Evolutionary conservation across 2,329 filamentous ascomycete species (phyloP).

Genomic region (Cladophialophora psammophila): DNA sequence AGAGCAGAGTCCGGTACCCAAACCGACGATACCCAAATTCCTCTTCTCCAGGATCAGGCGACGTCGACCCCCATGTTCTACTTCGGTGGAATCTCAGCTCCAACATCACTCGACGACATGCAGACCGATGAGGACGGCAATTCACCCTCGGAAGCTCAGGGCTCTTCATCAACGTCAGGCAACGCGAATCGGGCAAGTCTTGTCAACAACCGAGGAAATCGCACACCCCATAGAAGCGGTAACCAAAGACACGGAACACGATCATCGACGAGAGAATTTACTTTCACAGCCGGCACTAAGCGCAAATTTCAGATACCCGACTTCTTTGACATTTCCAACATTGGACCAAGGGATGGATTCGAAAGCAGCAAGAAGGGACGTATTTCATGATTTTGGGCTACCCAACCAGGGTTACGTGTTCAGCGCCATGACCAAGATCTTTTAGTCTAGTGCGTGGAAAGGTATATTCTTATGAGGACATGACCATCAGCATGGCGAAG

Average conservation of each 20-base stretch:
- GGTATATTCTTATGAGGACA: slow-evolving; percentile 33
- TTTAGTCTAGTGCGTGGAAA: slow-evolving; percentile 11
- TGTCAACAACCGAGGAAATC: slow-evolving; percentile 51
- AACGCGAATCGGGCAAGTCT: slow-evolving; percentile 51
- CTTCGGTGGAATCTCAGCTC: slow-evolving; percentile 28
- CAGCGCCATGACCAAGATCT: slow-evolving; percentile 11
- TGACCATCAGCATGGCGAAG: slow-evolving; percentile 35
- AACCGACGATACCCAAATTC: slow-evolving; percentile 43
- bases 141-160: slow-evolving; percentile 30
- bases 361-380: slow-evolving; percentile 53
- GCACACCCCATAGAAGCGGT: slow-evolving; percentile 50
- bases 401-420: slow-evolving; percentile 16
- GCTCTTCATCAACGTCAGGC: slow-evolving; percentile 40
- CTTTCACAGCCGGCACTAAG: slow-evolving; percentile 54
- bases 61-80: slow-evolving; percentile 33
- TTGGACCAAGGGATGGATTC: slow-evolving; percentile 51
- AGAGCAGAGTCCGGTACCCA: slow-evolving; percentile 27
- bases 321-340: slow-evolving; percentile 58
- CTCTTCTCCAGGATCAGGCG: slow-evolving; percentile 16
- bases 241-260: slow-evolving; percentile 48
- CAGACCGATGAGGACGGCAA: slow-evolving; percentile 48
- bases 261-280: slow-evolving; percentile 49
- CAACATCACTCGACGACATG: slow-evolving; percentile 47
- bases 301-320: slow-evolving; percentile 56
- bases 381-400: slow-evolving; percentile 43